These are phyloP conservation scores for Hypericum perforatum DNA, from an alignment of 345 rosid genomes.

Conservation along the genomic window DNA sequence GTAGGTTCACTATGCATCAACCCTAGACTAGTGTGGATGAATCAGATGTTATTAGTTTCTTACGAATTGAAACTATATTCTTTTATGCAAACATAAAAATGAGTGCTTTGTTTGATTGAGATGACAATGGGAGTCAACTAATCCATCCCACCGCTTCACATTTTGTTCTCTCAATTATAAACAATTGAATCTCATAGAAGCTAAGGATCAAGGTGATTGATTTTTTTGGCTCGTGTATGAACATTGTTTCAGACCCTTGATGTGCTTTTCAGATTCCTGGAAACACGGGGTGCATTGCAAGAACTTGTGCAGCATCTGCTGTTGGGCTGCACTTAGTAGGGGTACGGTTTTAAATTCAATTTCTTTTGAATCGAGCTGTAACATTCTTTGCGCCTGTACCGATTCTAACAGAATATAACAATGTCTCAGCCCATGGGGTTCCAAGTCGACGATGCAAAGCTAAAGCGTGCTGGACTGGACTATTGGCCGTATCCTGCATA, in stretches of 20 bases:
- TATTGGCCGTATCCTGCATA: conserved; percentile 91
- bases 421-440: conserved; percentile 80
- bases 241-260: conserved; percentile 18
- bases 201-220: not conserved
- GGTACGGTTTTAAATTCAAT: conserved; percentile 20
- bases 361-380: not conserved
- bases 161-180: too few relatives aligned
- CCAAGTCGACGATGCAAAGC: conserved; percentile 66
- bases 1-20: too few relatives aligned
- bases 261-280: conserved; percentile 79
- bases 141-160: too few relatives aligned
- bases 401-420: not conserved
- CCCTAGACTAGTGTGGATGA: too few relatives aligned
- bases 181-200: not conserved
- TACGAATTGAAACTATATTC: too few relatives aligned
- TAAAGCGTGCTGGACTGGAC: conserved; percentile 95
- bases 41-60: too few relatives aligned
- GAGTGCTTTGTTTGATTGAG: too few relatives aligned
- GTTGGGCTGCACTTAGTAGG: conserved; percentile 83
- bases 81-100: too few relatives aligned
- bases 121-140: too few relatives aligned
- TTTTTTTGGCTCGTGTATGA: conserved; percentile 22
- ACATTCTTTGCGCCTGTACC: not conserved
- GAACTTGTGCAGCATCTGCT: conserved; percentile 91
- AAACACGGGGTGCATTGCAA: conserved; percentile 92